Base-by-base conservation (phyloP, 306 rosid species). In the Trifolium repens region DNA sequence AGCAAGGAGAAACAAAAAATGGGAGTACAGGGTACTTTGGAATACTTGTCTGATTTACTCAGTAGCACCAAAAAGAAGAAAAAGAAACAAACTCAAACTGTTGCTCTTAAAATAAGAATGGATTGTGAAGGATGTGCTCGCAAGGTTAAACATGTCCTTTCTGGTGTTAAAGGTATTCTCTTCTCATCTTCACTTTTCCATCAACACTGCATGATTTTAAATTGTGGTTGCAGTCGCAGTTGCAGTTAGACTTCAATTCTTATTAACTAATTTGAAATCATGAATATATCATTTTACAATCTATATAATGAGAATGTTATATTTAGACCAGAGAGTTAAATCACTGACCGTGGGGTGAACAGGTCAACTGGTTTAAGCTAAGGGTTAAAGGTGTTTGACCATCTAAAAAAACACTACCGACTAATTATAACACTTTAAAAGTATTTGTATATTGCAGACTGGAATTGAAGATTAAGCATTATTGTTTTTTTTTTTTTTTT, bases 51-150 rank as follows among this genome's bases (percentile, higher is more conserved):
- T 7, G 49, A 85, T 76, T 73, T 91, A 22, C 69, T 94, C 9
- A 84, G 84, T 67, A 85, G 83, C 69, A 63, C 34, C 32, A 89
- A 52, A 37, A 70, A 60, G 35, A 87, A 73, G 75, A 61, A 83
- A 84, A 94, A 87, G 81, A 94, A 94, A 86, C 98, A 87, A 78
- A 89, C 49, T 3, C 96, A 91, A 79, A 94, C 97, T 0, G 97
- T 94, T 0, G 75, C 98, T 22, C 81, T 94, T 14, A 94, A 94
- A 76, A 79, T 94, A 70, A 88, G 97, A 75, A 94, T 94, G 98
- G 98, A 94, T 69, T 94, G 98, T 46, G 98, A 94, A 71, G 98
- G 98, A 0, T 94, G 98, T 64, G 91, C 85, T 3, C 91, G 96
- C 76, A 94, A 94, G 84, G 90, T 91, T 57, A 90, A 94, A 81